Evolutionary conservation across 2,329 filamentous ascomycete species (phyloP), one percentile per base, ranked within the genome.

Genomic region (Talaromyces pinophilus): DNA sequence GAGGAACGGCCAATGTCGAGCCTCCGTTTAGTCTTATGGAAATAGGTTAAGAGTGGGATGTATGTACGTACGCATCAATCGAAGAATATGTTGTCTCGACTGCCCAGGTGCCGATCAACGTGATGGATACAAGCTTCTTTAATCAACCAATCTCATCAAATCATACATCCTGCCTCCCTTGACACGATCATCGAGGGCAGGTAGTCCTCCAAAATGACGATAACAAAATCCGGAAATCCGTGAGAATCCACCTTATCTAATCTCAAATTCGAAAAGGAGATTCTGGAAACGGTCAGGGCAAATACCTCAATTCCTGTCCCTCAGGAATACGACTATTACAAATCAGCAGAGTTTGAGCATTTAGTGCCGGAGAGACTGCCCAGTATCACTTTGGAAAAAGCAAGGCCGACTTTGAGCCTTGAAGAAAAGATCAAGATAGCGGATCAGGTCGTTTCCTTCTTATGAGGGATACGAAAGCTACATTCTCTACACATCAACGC

Each of bases 211-310:
- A 17, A 4, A 22, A 3, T 4, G 44, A 46, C 8, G 44, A 22
- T 4, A 22, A 46, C 0, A 13, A 1, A 22, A 46, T 22, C 4
- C 8, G n/a, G n/a, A 46, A n/a, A 46, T 46, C 44, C 8, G 44
- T 46, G n/a, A 46, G 44, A 46, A 11, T 46, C 10, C 33, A 17
- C 19, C 22, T 42, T 42, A 2, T 52, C 48, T 2, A 30, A 38
- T 63, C 48, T 42, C 7, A 30, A 40, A 7, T 63, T 30, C 25
- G 61, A 63, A 55, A 63, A 55, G 19, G 46, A 55, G 6, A 50
- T 55, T 22, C n/a, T 55, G 1, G 48, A 30, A 33, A 63, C 10
- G 15, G 42, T 63, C n/a, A 30, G 1, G 1, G 61, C 33, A 55
- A 63, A 44, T 13, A 44, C 48, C 1, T 55, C 60, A 8, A 38